Evolutionary conservation across 164 flowering plant species (phyloP).

Genomic region (Magnolia sinica): DNA sequence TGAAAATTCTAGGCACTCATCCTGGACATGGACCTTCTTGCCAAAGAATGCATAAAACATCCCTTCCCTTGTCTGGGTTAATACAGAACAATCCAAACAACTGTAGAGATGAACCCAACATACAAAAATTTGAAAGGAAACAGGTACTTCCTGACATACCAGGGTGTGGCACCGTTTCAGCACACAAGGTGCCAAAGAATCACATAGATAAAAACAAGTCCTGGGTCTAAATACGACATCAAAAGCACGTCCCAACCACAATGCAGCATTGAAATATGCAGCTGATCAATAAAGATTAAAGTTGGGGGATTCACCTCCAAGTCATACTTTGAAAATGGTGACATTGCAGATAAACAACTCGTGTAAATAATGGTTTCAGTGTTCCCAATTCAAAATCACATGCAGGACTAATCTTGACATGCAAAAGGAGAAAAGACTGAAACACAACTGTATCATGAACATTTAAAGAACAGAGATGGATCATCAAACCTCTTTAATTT

Average conservation of each 20-base stretch:
- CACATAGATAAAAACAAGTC: not conserved
- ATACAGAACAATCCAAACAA: no score
- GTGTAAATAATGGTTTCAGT: not conserved
- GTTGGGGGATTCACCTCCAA: not conserved
- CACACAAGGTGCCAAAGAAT: not conserved
- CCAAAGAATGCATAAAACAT: no score
- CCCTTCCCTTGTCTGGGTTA: no score
- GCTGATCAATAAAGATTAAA: not conserved
- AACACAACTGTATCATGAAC: slow-evolving; percentile 2
- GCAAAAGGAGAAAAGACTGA: not conserved
- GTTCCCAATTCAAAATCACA: not conserved
- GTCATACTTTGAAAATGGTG: not conserved
- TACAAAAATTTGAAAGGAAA: no score
- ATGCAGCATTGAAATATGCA: not conserved
- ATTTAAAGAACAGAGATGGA: not conserved
- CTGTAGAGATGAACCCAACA: no score
- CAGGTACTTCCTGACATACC: no score
- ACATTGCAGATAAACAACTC: not conserved
- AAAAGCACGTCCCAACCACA: not conserved
- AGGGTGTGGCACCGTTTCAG: no score
- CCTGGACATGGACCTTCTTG: no score
- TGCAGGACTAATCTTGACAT: not conserved
- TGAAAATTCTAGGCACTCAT: no score
- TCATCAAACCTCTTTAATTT: slow-evolving; percentile 63
- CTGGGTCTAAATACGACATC: not conserved